phyloP scores from a whole-genome alignment of 129 eudicot species.

The Scalesia atractyloides region DNA sequence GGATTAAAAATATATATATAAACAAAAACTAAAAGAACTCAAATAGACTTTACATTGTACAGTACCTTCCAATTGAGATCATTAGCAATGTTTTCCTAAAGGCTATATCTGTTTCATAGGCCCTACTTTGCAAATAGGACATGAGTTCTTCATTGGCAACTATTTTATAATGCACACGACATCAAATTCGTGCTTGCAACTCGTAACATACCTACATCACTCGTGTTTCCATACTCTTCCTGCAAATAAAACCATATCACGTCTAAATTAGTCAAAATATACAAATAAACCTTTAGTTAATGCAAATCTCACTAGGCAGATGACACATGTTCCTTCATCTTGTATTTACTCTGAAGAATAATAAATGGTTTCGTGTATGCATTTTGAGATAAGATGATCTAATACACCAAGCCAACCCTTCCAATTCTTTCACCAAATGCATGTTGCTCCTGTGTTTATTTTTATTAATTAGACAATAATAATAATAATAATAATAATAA shows the following conservation, averaged over 20 bases:
- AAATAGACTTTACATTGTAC: too few relatives aligned
- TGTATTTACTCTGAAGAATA: slow-evolving; percentile 61
- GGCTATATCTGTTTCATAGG: slow-evolving; percentile 29
- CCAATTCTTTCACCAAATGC: slow-evolving; percentile 77
- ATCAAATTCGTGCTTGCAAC: slow-evolving; percentile 68
- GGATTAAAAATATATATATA: too few relatives aligned
- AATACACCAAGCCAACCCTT: slow-evolving; percentile 61
- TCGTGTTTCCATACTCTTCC: slow-evolving; percentile 73
- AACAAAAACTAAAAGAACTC: too few relatives aligned
- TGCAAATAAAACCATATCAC: too few relatives aligned
- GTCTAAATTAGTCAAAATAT: slow-evolving; percentile 1
- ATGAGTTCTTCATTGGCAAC: slow-evolving; percentile 68
- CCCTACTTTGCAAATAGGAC: slow-evolving; percentile 77
- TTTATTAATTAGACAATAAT: background rate
- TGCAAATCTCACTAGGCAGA: slow-evolving; percentile 66
- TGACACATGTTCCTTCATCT: slow-evolving; percentile 71
- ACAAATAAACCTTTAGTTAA: background rate
- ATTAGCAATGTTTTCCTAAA: too few relatives aligned
- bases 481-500: too few relatives aligned
- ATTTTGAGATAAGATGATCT: slow-evolving; percentile 51
- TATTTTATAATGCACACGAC: slow-evolving; percentile 64
- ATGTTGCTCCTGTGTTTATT: too few relatives aligned
- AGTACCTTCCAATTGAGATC: too few relatives aligned
- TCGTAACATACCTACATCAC: slow-evolving; percentile 60
- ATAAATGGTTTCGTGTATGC: slow-evolving; percentile 56